Base-by-base conservation (phyloP, 106 monocot species). In the Narthecium ossifragum region DNA sequence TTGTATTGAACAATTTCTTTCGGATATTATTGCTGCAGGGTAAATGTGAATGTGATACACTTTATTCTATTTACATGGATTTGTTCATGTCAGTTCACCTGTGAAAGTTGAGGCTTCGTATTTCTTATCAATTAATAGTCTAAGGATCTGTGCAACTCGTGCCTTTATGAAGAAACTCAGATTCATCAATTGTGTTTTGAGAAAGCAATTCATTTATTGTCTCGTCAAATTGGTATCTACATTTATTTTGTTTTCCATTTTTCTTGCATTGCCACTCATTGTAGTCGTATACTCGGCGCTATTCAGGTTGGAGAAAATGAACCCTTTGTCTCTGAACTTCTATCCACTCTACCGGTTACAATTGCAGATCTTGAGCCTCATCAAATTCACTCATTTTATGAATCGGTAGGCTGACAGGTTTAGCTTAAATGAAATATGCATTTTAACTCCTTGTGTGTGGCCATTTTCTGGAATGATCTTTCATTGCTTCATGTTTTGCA, bases 301-400 rank as follows among this genome's bases (percentile, higher is more conserved):
- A 8, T 61, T 58, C 64, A 99, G 98, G 74, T 99, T 12, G 91
- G 91, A 3, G 98, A 99, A 47, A 99, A 82, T 48, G 98, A 99
- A 45, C 98, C 98, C 22, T 99, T 99, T 70, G 75, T 99, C 14
- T 91, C 88, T 34, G 98, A 99, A 53, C 87, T 99, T 33, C 60
- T 99, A 14, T 48, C 81, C 30, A 73, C 61, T 54, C 82, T 99
- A 53, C 65, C 82, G 29, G 66, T 28, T 23, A 91, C 77, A 37
- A 71, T 99, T 57, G 74, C 72, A 56, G 98, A 91, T 70, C 79
- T 99, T 49, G 91, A 99, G 69, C 91, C 87, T 55, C 98, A 99
- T 65, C 98, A 99, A 68, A 99, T 99, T 71, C 98, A 99, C 73
- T 69, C 98, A 29, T 99, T 99, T 53, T 30, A 51, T 5, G 20